A percentile compares a stretch with the other conserved stretches of the same genome.
Conservation (phyloP, 2,329 filamentous ascomycete species). For the Akanthomyces muscarius region DNA sequence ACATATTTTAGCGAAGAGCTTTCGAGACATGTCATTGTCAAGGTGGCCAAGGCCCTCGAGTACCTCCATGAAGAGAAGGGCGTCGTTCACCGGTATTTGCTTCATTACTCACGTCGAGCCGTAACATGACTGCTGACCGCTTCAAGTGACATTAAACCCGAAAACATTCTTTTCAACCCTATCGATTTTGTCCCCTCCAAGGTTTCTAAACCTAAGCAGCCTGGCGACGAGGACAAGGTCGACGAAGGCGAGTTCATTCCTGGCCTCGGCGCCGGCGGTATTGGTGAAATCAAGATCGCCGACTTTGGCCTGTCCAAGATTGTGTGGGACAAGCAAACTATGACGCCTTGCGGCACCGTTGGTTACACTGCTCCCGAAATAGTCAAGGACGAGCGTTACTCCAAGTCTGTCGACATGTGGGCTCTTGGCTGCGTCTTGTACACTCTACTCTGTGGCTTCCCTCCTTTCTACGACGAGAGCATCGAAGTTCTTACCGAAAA, state of each 20-base stretch:
- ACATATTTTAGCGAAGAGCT: constrained; percentile 98
- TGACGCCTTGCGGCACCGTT: constrained; percentile 98
- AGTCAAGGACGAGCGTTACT: constrained; percentile 97
- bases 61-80: constrained; percentile 94
- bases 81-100: constrained; percentile 86
- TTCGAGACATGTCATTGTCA: constrained; percentile 87
- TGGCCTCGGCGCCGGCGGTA: constrained; percentile 80
- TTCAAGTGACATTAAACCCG: constrained; percentile 89
- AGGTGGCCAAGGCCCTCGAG: constrained; percentile 90
- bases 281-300: constrained; percentile 93
- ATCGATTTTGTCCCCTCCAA: constrained; percentile 77
- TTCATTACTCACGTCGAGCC: constrained; percentile 23
- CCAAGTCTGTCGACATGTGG: constrained; percentile 99
- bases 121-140: neutral
- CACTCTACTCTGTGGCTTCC: constrained; percentile 94
- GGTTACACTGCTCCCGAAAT: constrained; percentile 98
- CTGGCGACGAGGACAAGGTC: constrained; percentile 94
- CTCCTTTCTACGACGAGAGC: constrained; percentile 97
- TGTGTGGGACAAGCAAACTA: constrained; percentile 96
- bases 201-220: constrained; percentile 71
- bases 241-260: constrained; percentile 91
- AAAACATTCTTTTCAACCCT: constrained; percentile 92
- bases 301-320: constrained; percentile 98
- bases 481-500: constrained; percentile 97
- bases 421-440: constrained; percentile 94